phyloP scores from a whole-genome alignment of 2,329 filamentous ascomycete genomes.

The Trichophyton verrucosum region DNA sequence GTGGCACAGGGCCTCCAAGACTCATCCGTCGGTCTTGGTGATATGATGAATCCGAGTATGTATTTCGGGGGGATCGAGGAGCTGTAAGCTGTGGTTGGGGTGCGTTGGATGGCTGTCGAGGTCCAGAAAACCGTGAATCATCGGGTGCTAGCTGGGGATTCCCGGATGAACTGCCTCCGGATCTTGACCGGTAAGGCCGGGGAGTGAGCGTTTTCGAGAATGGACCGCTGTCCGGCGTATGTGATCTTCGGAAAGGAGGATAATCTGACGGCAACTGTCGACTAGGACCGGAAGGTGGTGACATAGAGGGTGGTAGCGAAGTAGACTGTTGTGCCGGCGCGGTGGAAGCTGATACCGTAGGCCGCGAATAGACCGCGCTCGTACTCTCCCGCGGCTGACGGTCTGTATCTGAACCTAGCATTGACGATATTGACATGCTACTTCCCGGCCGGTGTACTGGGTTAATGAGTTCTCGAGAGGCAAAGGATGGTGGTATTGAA shows the following conservation, averaged over 20 bases:
- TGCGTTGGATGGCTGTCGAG: conserved; percentile 16
- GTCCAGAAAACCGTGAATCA: conserved; percentile 22
- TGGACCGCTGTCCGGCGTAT: conserved; percentile 55
- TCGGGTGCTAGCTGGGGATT: conserved; percentile 17
- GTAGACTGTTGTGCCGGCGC: conserved; percentile 2
- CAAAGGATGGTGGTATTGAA: conserved; percentile 26
- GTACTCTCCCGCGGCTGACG: conserved; percentile 35
- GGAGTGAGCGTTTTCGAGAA: conserved; percentile 36
- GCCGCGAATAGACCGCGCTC: conserved; percentile 38
- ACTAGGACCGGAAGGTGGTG: conserved; percentile 29
- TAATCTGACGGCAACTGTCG: conserved; percentile 46
- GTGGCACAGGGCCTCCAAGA: conserved; percentile 31
- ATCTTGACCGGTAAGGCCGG: conserved; percentile 28
- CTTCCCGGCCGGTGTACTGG: conserved; percentile 43
- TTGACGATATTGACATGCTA: conserved; percentile 63
- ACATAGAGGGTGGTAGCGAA: conserved; percentile 23
- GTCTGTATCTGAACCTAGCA: conserved; percentile 47
- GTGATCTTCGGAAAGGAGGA: conserved; percentile 51
- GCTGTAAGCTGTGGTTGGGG: conserved; percentile 21
- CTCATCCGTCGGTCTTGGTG: conserved; percentile 31
- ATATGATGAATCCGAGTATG: conserved; percentile 24
- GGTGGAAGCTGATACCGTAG: conserved; percentile 13
- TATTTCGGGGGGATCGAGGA: conserved; percentile 24
- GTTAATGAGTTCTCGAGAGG: conserved; percentile 41
- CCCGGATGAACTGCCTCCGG: conserved; percentile 20